Conservation (phyloP, 2,329 filamentous ascomycete species). For the Neofusicoccum umdonicola region DNA sequence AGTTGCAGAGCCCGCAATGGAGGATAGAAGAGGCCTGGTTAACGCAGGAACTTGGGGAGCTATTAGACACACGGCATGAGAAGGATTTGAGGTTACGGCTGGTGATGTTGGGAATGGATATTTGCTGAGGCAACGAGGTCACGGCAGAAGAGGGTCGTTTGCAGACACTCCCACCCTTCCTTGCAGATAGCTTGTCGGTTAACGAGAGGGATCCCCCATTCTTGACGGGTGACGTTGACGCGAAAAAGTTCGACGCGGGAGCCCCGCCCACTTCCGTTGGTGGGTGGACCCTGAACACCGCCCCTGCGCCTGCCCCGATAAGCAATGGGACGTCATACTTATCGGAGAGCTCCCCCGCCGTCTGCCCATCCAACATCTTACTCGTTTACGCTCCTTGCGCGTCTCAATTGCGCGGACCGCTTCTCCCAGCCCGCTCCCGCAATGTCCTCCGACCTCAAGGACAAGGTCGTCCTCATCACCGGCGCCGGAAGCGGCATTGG, state of each 20-base stretch:
- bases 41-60: no score
- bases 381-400: background rate
- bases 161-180: background rate
- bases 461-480: constrained; percentile 82
- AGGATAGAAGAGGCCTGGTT: no score
- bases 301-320: background rate
- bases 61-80: no score
- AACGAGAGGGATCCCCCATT: background rate
- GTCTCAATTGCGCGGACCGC: background rate
- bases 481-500: constrained; percentile 85
- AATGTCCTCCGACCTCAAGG: constrained; percentile 63
- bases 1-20: no score
- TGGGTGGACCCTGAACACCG: no score
- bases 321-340: constrained; percentile 10
- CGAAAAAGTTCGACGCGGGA: background rate
- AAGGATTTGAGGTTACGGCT: no score
- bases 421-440: background rate
- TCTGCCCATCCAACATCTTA: background rate
- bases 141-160: no score
- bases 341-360: background rate
- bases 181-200: background rate
- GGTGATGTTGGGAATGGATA: no score
- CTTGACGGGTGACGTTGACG: background rate
- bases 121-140: no score
- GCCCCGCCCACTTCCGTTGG: constrained; percentile 4